These are phyloP conservation scores for Irpex lacteus DNA, from an alignment of 1,284 basidiomycete species.

Conservation along the genomic window DNA sequence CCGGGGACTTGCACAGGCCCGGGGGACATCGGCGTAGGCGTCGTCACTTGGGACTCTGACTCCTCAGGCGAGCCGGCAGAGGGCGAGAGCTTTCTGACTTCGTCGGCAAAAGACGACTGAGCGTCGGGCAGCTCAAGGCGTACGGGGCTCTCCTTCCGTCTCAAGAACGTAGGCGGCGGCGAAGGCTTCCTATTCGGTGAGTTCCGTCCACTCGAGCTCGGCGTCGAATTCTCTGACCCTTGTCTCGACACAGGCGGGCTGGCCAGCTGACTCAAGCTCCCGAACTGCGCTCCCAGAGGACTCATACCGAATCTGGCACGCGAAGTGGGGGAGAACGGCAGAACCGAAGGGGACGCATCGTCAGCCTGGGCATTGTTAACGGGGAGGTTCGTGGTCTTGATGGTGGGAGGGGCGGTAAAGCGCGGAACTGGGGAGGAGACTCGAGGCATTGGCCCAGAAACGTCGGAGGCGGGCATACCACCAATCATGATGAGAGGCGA, in stretches of 20 bases:
- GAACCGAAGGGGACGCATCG: not conserved
- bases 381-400: not conserved
- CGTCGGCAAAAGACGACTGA: not conserved
- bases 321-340: conserved; percentile 11
- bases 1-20: not conserved
- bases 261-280: conserved; percentile 7
- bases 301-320: conserved; percentile 4
- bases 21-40: not conserved
- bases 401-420: not conserved
- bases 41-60: not conserved
- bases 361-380: not conserved
- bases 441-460: not conserved
- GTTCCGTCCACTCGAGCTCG: conserved; percentile 1
- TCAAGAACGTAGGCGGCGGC: not conserved
- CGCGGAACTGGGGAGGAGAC: not conserved
- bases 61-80: not conserved
- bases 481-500: conserved; percentile 9
- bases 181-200: not conserved
- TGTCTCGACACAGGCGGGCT: conserved; percentile 11
- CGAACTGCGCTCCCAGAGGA: not conserved
- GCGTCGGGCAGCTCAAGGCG: not conserved
- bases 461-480: not conserved
- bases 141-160: not conserved
- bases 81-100: not conserved
- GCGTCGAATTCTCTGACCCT: conserved; percentile 4